Evolutionary conservation across 2,329 filamentous ascomycete species (phyloP).

Genomic region (Sporothrix schenckii): DNA sequence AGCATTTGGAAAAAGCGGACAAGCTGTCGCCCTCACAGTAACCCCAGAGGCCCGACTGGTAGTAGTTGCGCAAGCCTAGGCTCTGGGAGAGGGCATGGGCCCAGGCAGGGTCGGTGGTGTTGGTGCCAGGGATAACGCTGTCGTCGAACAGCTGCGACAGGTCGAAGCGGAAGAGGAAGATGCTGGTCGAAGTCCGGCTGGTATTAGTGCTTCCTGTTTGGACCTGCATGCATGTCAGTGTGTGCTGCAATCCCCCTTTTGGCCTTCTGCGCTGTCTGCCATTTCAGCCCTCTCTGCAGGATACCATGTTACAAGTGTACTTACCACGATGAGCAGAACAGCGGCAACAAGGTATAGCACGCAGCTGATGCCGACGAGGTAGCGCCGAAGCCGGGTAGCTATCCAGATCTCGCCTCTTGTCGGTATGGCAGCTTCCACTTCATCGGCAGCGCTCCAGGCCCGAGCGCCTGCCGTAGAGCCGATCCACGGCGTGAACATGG

Average conservation of each 20-base stretch:
- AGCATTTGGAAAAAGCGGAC: conserved; percentile 75
- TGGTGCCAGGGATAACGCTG: conserved; percentile 50
- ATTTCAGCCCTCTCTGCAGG: no score
- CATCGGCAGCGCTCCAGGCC: conserved; percentile 39
- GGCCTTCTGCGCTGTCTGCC: no score
- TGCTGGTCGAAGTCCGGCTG: conserved; percentile 63
- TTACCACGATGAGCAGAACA: conserved; percentile 77
- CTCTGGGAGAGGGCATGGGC: conserved; percentile 87
- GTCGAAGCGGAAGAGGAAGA: conserved; percentile 84
- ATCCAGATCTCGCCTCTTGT: conserved; percentile 37
- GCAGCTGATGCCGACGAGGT: conserved; percentile 66
- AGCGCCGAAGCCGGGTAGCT: conserved; percentile 57
- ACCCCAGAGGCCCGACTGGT: conserved; percentile 88
- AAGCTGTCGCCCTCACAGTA: conserved; percentile 85
- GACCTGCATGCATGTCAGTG: conserved; percentile 6
- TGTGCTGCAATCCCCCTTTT: no score
- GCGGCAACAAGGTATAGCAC: conserved; percentile 73
- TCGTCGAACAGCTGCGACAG: conserved; percentile 71
- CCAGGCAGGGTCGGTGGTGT: conserved; percentile 70
- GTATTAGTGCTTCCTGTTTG: conserved; percentile 70
- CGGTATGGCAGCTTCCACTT: conserved; percentile 41
- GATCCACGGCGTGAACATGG: conserved; percentile 7
- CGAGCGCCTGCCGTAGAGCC: not conserved
- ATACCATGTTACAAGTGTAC: conserved; percentile 23
- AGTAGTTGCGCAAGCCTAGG: conserved; percentile 89